Base-by-base conservation (phyloP, 208 protist species). In the Novymonas esmeraldas region DNA sequence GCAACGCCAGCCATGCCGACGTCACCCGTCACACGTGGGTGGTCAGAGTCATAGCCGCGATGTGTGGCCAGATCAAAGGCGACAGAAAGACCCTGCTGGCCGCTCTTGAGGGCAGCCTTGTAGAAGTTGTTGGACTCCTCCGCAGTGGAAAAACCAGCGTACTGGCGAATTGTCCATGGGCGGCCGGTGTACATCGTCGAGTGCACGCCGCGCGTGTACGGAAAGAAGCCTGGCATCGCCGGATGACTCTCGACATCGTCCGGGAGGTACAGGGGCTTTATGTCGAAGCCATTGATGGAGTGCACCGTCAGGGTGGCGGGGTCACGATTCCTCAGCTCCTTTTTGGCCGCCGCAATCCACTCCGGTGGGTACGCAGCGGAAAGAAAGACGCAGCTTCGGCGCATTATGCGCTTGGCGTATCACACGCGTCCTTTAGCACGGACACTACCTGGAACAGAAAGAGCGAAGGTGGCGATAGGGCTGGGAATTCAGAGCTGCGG, bases 1-100 rank as follows among this genome's bases (percentile, higher is more conserved):
- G 97, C 97, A 2, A 99, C 97, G 73, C 97, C 97, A 36, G 97
- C 97, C 97, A 99, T 98, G 57, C 97, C 97, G 7, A 98, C 97
- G 84, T 99, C 97, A 73, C 95, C 97, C 6, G 64, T 26, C 20
- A 98, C 97, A 18, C 97, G 78, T 9, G 83, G 84, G 72, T 99
- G 95, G 73, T 98, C 95, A 26, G 94, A 98, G 76, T 99, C 97
- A 76, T 98, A 99, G 11, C 97, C 98, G 31, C 98, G 75, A 68
- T 99, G 98, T 0, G 98, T 99, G 3, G 97, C 92, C 1, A 99
- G 75, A 87, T 99, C 97, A 58, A 99, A 99, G 20, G 97, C 97
- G 3, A 99, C 97, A 36, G 82, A 95, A 1, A 98, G 78, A 73
- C 94, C 95, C 58, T 98, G 95, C 79, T 98, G 95, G n/a, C 97